These are phyloP conservation scores for Kodamaea kaohsiungensis DNA, from an alignment of 805 yeast species.

Conservation along the genomic window DNA sequence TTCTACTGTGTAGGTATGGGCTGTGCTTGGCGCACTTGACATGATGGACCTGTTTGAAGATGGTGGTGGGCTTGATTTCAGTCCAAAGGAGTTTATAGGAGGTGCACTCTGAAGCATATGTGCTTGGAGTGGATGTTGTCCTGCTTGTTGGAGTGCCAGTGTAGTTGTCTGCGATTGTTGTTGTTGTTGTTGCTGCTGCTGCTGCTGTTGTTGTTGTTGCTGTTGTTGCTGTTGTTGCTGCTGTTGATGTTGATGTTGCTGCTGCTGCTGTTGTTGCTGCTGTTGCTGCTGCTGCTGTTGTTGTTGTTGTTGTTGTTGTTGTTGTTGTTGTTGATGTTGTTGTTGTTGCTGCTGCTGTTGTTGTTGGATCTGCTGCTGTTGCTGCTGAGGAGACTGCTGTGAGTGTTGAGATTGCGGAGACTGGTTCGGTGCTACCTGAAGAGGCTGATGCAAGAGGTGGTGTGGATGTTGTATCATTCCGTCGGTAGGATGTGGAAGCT, in stretches of 20 bases:
- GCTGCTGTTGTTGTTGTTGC: background rate
- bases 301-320: background rate
- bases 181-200: background rate
- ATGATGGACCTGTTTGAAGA: background rate
- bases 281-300: background rate
- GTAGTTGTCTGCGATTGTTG: background rate
- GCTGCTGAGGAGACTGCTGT: background rate
- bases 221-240: background rate
- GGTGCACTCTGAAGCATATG: background rate
- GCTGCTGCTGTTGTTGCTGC: background rate
- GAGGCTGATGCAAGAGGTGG: background rate
- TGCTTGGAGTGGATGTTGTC: background rate
- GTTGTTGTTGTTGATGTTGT: slow-evolving; percentile 1
- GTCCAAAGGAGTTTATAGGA: background rate
- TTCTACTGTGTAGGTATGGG: background rate
- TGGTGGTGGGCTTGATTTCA: background rate
- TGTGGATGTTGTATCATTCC: background rate
- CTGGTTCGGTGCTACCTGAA: background rate
- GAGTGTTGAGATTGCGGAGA: background rate
- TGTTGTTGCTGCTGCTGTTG: no score
- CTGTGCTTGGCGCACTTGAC: background rate
- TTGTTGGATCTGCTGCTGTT: background rate
- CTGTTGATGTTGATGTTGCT: background rate
- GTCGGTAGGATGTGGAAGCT: background rate
- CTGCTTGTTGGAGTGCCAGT: background rate